Evolutionary conservation across 106 monocot species (phyloP).

Genomic region (Acorus calamus): DNA sequence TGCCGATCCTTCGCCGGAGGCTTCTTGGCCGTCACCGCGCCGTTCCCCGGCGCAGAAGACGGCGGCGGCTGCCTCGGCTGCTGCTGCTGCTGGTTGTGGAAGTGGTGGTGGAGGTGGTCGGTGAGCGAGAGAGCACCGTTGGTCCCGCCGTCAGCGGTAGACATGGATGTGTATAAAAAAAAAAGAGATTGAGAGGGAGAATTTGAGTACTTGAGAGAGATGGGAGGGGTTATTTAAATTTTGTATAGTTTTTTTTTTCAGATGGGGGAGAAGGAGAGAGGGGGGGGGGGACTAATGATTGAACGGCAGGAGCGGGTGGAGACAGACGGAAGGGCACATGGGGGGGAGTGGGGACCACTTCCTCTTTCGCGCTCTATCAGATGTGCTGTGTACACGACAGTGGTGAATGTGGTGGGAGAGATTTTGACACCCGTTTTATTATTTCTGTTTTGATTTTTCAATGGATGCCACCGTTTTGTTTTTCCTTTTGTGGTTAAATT

Average conservation of each 20-base stretch:
- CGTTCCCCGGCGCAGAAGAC: neutral
- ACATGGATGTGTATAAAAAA: conserved; percentile 6
- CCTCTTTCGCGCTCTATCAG: neutral
- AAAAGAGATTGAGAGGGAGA: conserved; percentile 8
- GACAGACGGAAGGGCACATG: conserved; percentile 51
- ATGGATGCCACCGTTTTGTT: too few species aligned
- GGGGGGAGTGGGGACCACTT: conserved; percentile 21
- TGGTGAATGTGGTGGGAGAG: too few species aligned
- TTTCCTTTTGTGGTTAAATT: too few species aligned
- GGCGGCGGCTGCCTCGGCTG: too few species aligned
- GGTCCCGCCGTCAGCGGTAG: conserved; percentile 19
- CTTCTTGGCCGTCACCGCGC: conserved; percentile 23
- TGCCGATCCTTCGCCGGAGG: conserved; percentile 70
- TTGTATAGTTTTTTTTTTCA: too few species aligned
- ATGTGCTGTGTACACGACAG: too few species aligned
- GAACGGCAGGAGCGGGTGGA: conserved; percentile 58
- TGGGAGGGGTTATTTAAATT: neutral
- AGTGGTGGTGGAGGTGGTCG: conserved; percentile 11
- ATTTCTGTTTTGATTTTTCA: too few species aligned
- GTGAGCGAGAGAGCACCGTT: conserved; percentile 16
- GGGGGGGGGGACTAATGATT: conserved; percentile 28
- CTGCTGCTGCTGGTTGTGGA: conserved; percentile 1
- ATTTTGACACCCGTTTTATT: too few species aligned
- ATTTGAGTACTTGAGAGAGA: neutral
- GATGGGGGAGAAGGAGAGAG: neutral